phyloP scores from a whole-genome alignment of 2,329 filamentous ascomycete species.

The Capronia epimyces region DNA sequence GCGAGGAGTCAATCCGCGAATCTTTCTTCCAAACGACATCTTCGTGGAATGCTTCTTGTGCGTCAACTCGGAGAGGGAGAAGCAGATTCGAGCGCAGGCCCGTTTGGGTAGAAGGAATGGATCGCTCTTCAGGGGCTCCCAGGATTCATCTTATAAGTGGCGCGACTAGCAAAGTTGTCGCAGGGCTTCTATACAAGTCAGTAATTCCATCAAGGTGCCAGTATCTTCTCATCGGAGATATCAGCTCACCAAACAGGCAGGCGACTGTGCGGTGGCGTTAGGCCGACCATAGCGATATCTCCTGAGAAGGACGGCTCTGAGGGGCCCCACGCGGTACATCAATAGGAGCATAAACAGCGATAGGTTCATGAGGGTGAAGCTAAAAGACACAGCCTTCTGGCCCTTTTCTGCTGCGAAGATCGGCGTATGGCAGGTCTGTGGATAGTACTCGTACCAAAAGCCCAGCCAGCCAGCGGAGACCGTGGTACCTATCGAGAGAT shows the following conservation, averaged over 20 bases:
- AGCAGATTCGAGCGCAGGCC: not conserved
- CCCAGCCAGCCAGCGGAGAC: not conserved
- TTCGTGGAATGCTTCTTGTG: not conserved
- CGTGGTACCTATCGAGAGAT: not conserved
- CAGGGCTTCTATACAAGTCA: not conserved
- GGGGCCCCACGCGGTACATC: not conserved
- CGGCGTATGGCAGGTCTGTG: not conserved
- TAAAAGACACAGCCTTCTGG: not conserved
- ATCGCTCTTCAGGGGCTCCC: too few relatives aligned
- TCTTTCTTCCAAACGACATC: conserved; percentile 2
- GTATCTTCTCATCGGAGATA: not conserved
- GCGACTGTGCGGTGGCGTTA: not conserved
- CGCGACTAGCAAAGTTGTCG: not conserved
- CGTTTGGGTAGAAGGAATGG: not conserved
- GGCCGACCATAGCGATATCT: not conserved
- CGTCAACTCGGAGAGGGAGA: not conserved
- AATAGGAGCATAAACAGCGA: not conserved
- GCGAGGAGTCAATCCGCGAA: conserved; percentile 6
- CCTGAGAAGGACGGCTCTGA: not conserved
- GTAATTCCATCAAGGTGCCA: not conserved
- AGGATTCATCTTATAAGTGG: too few relatives aligned
- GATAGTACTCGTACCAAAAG: not conserved
- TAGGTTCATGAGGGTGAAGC: not conserved
- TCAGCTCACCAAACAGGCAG: not conserved
- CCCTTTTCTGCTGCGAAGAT: not conserved